Evolutionary conservation across 2,329 filamentous ascomycete genomes (phyloP).

Genomic region (Fusarium torulosum): DNA sequence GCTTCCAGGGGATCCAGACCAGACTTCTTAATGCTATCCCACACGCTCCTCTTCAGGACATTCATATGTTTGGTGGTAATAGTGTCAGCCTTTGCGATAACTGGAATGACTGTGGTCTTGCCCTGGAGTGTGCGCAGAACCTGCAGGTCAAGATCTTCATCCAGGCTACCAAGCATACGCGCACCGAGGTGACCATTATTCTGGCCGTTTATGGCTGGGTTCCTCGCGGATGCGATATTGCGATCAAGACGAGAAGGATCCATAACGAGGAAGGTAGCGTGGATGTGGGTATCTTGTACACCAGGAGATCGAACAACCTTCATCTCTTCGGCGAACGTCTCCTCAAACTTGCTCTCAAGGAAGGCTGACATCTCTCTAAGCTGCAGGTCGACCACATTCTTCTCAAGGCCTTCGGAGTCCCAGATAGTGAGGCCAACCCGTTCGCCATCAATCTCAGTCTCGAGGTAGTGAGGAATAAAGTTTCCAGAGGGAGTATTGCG

Average conservation of each 20-base stretch:
- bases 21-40: constrained; percentile 86
- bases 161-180: constrained; percentile 75
- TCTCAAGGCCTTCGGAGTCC: constrained; percentile 96
- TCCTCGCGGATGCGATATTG: constrained; percentile 78
- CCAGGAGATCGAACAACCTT: constrained; percentile 95
- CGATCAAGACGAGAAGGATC: constrained; percentile 88
- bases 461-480: constrained; percentile 90
- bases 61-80: constrained; percentile 96
- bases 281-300: constrained; percentile 95
- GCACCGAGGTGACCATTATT: constrained; percentile 60
- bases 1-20: constrained; percentile 90
- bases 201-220: constrained; percentile 63
- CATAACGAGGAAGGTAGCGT: constrained; percentile 92
- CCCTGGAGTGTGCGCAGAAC: constrained; percentile 88
- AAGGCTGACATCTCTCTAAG: constrained; percentile 91
- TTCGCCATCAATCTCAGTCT: constrained; percentile 94
- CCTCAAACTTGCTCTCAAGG: constrained; percentile 97
- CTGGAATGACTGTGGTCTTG: constrained; percentile 94
- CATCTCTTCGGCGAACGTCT: constrained; percentile 97
- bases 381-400: constrained; percentile 94
- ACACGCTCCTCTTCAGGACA: constrained; percentile 90
- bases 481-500: constrained; percentile 70
- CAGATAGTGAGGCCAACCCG: constrained; percentile 92
- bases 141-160: constrained; percentile 91
- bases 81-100: constrained; percentile 97